Percentiles rank a stretch among this genome's conserved stretches.
phyloP scores from a whole-genome alignment of 169 alveolate species.

The Eimeria nieschulzi region DNA sequence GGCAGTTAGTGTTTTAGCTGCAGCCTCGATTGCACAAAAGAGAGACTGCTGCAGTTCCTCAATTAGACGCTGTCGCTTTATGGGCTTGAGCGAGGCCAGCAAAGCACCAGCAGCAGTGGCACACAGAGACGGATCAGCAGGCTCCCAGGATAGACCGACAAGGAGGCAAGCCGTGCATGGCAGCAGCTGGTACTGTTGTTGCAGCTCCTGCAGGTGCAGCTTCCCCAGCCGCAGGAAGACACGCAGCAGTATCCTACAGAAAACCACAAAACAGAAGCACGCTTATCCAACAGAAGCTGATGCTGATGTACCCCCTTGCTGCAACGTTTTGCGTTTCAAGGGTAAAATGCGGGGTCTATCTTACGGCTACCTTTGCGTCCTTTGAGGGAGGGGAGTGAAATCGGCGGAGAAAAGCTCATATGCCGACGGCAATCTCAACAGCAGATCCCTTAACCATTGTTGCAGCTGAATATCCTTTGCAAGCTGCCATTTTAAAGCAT shows the following conservation, averaged over 20 bases:
- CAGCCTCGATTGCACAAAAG: conserved; percentile 17
- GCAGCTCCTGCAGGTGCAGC: conserved; percentile 35
- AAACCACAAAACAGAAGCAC: neutral
- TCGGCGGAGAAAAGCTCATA: conserved; percentile 27
- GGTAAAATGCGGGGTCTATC: neutral
- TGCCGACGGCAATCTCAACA: conserved; percentile 25
- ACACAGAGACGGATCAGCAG: conserved; percentile 29
- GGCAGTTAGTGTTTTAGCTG: neutral
- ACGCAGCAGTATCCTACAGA: conserved; percentile 45
- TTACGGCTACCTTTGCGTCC: conserved; percentile 24
- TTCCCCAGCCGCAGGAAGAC: conserved; percentile 43
- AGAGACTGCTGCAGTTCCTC: conserved; percentile 33
- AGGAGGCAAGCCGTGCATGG: conserved; percentile 51
- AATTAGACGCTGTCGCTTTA: conserved; percentile 41
- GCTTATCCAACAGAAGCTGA: neutral
- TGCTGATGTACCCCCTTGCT: neutral
- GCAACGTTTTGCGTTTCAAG: neutral
- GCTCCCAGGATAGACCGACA: conserved; percentile 55
- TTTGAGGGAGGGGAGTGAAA: neutral
- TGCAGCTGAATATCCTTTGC: conserved; percentile 7
- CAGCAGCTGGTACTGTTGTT: conserved; percentile 29
- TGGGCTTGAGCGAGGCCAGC: conserved; percentile 59
- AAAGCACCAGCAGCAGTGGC: conserved; percentile 20
- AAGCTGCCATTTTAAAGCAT: conserved; percentile 18
- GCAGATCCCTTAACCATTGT: conserved; percentile 34